Base-by-base conservation (phyloP, 495 filamentous ascomycete genomes). In the Aspergillus funiculosus region DNA sequence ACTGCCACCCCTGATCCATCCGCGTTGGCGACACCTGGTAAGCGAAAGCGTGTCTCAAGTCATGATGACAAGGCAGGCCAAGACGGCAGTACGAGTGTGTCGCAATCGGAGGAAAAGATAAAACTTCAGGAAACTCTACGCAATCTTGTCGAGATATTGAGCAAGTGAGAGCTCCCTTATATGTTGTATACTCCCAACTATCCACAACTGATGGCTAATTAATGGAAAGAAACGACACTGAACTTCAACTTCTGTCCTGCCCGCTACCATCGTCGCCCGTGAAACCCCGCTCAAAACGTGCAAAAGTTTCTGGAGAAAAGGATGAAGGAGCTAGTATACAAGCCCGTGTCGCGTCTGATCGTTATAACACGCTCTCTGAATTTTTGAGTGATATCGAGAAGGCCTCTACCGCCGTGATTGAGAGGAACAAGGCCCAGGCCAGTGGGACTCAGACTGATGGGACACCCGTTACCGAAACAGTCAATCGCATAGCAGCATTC, bases 221-320 rank as follows among this genome's bases (percentile, higher is more conserved):
- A 39, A 52, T 47, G 46, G 20, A 7, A 20, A 74, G 71, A 27
- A 65, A 66, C 45, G 71, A 74, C 45, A 50, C 59, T 18, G 64
- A 74, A 31, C 62, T 71, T 18, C 59, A 64, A 24, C 64, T 74
- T 27, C 61, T 74, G 11, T 67, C 66, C 19, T 69, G 59, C 38
- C 64, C 66, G 15, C 55, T 74, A 39, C 61, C 68, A n/a, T 47
- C 58, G 25, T 65, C 69, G 26, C 59, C 56, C 5, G 36, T 63
- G n/a, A 72, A 74, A 53, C 70, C 66, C 31, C 67, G 67, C 26
- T 59, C 69, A 13, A 78, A 78, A 49, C 69, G 73, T 53, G 61
- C 68, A 41, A 77, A 74, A 57, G 57, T 68, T 11, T 68, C 72
- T 4, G 62, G 57, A 3, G 59, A 72, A 17, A 54, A 58, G 25